phyloP scores from a whole-genome alignment of 2,329 filamentous ascomycete genomes.

The Microdochium trichocladiopsis region DNA sequence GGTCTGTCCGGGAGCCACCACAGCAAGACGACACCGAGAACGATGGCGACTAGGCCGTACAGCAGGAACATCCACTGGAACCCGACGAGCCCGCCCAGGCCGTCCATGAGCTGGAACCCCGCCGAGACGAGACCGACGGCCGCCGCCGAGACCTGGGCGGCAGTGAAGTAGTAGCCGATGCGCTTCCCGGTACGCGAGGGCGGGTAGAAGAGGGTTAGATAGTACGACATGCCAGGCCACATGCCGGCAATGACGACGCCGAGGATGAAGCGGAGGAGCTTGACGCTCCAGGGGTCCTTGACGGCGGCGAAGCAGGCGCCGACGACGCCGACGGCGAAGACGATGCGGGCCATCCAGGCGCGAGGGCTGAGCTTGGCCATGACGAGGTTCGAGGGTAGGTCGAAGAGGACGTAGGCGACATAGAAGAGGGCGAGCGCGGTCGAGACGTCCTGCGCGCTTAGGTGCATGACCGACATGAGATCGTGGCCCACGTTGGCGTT shows the following conservation, averaged over 20 bases:
- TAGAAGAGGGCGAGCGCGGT: slow-evolving; percentile 85
- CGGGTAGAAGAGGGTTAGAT: slow-evolving; percentile 86
- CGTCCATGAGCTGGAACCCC: slow-evolving; percentile 89
- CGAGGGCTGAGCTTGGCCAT: slow-evolving; percentile 82
- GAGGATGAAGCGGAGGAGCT: slow-evolving; percentile 78
- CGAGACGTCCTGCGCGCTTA: slow-evolving; percentile 71
- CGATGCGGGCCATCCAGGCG: slow-evolving; percentile 88
- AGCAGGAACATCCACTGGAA: slow-evolving; percentile 92
- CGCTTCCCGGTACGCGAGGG: slow-evolving; percentile 79
- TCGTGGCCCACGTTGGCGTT: slow-evolving; percentile 66
- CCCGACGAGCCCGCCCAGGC: slow-evolving; percentile 65
- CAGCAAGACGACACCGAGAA: slow-evolving; percentile 65
- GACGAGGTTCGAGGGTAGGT: slow-evolving; percentile 79
- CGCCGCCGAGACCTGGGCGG: slow-evolving; percentile 79
- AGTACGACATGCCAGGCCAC: slow-evolving; percentile 95
- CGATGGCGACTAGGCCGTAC: slow-evolving; percentile 69
- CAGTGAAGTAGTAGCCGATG: slow-evolving; percentile 86
- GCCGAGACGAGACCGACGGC: slow-evolving; percentile 86
- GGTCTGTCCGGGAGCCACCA: slow-evolving; percentile 92
- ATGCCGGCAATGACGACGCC: slow-evolving; percentile 86
- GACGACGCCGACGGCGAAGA: slow-evolving; percentile 78
- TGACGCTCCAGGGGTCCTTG: slow-evolving; percentile 75
- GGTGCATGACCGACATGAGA: slow-evolving; percentile 61
- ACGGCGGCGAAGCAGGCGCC: slow-evolving; percentile 80
- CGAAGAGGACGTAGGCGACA: slow-evolving; percentile 85